Base-by-base conservation (phyloP, 164 flowering plant species). In the Aristolochia fimbriata region DNA sequence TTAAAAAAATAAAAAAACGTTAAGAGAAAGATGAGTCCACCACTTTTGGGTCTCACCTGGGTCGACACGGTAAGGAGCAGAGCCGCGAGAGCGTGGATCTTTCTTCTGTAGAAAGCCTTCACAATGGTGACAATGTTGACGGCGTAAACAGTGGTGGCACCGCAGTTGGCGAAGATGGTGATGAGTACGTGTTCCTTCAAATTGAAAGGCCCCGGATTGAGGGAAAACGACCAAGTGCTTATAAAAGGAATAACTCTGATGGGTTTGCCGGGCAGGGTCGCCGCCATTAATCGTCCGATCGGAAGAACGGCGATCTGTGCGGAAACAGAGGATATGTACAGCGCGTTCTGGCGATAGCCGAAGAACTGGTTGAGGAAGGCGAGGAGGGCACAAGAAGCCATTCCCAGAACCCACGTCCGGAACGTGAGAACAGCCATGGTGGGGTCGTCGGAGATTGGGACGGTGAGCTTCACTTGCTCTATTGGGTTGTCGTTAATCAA, bases 171-270 rank as follows among this genome's bases (percentile, higher is more conserved):
- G 14, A 62, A 62, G n/a, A 62, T 62, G 33, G 65, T 62, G 58
- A 62, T 62, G n/a, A 62, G 51, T 22, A 62, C 65, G 48, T 62
- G 65, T 19, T 62, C 65, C 58, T 62, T 62, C 51, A 53, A 33
- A 46, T 62, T 62, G 65, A 62, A 62, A 7, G 65, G 65, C 21
- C 65, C 65, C 21, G 65, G 65, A 20, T 62, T 62, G 58, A 62
- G n/a, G 16, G 65, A 62, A 19, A 62, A 62, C 6, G 55, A n/a
- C 65, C 65, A 53, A 4, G 22, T 41, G 21, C 37, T 54, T 6
- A n/a, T n/a, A n/a, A 50, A 24, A 15, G 64, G 64, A 21, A n/a
- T n/a, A n/a, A 62, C 23, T 15, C 51, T 6, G 41, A 62, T 20
- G 48, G 58, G 21, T 30, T 37, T 54, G 1, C 15, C 24, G 30